A percentile compares a stretch with the other conserved stretches of the same genome.
Conservation (phyloP, 306 rosid species). For the Sicyos edulis region DNA sequence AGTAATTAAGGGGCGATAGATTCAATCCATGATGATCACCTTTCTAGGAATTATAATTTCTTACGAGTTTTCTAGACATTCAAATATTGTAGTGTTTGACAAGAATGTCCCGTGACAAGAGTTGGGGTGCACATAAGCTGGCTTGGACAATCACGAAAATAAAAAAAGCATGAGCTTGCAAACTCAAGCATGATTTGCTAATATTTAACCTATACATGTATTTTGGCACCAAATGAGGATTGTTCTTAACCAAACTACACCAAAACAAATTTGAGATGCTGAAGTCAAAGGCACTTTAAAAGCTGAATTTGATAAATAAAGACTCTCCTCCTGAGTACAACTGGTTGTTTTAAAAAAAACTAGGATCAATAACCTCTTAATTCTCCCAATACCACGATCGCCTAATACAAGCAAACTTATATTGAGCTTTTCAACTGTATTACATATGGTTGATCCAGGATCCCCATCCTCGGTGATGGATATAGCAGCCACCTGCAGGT, state of each 20-base stretch:
- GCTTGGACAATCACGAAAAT: too few relatives aligned
- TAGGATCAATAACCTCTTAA: slow-evolving; percentile 29
- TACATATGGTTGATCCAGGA: slow-evolving; percentile 35
- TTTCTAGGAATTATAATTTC: too few relatives aligned
- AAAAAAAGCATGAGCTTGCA: background rate
- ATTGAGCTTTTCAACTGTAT: slow-evolving; percentile 35
- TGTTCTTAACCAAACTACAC: background rate
- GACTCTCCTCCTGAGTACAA: background rate
- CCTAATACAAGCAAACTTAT: slow-evolving; percentile 42
- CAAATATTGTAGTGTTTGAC: too few relatives aligned
- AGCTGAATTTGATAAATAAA: background rate
- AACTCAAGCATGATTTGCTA: background rate
- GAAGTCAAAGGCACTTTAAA: background rate
- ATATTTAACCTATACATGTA: background rate
- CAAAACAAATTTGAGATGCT: background rate
- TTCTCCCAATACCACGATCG: slow-evolving; percentile 31
- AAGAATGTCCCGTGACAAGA: too few relatives aligned
- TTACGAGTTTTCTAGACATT: too few relatives aligned
- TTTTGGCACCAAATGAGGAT: background rate
- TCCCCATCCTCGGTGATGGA: slow-evolving; percentile 37
- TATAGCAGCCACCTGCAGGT: slow-evolving; percentile 33
- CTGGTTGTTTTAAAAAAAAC: background rate
- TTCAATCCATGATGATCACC: too few relatives aligned
- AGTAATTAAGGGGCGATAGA: too few relatives aligned
- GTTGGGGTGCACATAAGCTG: too few relatives aligned